phyloP scores from a whole-genome alignment of 352 stramenopile genomes.

The Globisporangium iwayamae region DNA sequence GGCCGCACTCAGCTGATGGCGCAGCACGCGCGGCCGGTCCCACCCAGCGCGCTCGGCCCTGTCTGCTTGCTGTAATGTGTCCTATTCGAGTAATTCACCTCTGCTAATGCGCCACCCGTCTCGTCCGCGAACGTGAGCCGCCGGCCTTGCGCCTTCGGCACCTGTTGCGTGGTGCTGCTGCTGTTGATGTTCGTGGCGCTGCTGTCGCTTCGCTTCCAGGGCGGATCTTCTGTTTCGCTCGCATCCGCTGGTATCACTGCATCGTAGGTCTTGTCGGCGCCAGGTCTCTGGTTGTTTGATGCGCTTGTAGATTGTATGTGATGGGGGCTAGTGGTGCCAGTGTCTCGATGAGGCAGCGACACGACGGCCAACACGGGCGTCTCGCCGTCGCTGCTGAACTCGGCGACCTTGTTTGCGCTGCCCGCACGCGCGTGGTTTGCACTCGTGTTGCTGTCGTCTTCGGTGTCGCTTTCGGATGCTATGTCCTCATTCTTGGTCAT shows the following conservation, averaged over 20 bases:
- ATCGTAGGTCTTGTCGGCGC: not conserved
- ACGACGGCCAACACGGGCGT: not conserved
- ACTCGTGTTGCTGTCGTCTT: slow-evolving; percentile 14
- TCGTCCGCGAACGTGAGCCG: slow-evolving; percentile 69
- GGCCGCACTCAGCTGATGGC: slow-evolving; percentile 30
- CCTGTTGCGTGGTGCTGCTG: not conserved
- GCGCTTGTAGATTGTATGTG: not conserved
- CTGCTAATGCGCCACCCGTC: slow-evolving; percentile 41
- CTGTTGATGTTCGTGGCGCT: not conserved
- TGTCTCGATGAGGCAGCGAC: not conserved
- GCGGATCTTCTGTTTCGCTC: slow-evolving; percentile 18
- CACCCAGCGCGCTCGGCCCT: slow-evolving; percentile 26
- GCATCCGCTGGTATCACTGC: slow-evolving; percentile 9
- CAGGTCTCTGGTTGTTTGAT: not conserved
- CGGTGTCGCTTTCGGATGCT: not conserved
- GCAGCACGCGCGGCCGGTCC: slow-evolving; percentile 33
- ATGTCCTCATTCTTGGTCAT: slow-evolving; percentile 19
- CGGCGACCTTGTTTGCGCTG: slow-evolving; percentile 8
- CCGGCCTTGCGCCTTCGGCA: slow-evolving; percentile 25
- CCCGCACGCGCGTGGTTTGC: not conserved
- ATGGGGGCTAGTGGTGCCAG: not conserved
- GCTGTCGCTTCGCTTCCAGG: not conserved
- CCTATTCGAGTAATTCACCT: slow-evolving; percentile 69
- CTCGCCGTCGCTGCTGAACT: slow-evolving; percentile 8
- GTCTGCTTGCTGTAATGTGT: slow-evolving; percentile 81